Percentiles rank a stretch among this genome's conserved stretches.
Conservation (phyloP, 2,329 filamentous ascomycete genomes). For the Fusarium sp. region DNA sequence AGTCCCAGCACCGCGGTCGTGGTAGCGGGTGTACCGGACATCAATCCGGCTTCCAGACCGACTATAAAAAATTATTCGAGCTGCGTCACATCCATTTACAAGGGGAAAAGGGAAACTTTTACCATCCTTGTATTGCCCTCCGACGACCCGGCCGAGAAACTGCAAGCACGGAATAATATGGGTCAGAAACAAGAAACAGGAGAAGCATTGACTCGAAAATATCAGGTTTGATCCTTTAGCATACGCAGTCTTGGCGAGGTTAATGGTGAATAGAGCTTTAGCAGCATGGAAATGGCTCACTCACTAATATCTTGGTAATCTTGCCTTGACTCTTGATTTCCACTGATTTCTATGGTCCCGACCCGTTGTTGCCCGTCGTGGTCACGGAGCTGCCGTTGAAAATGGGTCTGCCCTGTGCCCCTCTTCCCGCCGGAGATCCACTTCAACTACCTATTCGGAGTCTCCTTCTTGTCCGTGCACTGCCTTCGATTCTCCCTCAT, state of each 20-base stretch:
- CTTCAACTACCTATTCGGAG: constrained; percentile 12
- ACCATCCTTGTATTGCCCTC: neutral
- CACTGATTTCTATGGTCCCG: constrained; percentile 8
- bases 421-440: constrained; percentile 21
- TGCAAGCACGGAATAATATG: neutral
- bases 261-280: neutral
- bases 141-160: constrained; percentile 10
- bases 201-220: neutral
- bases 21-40: constrained; percentile 21
- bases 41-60: neutral
- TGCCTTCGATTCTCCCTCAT: neutral
- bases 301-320: neutral
- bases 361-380: constrained; percentile 37
- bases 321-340: neutral
- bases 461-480: constrained; percentile 7
- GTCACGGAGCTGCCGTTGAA: constrained; percentile 37
- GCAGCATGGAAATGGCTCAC: neutral
- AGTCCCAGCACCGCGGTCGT: constrained; percentile 24
- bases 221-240: neutral
- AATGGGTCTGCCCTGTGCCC: constrained; percentile 26
- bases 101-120: neutral
- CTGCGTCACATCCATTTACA: neutral
- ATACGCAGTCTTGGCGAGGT: neutral
- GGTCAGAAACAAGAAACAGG: constrained; percentile 3
- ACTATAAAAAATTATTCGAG: neutral